A percentile compares a stretch with the other conserved stretches of the same genome.
These are phyloP conservation scores for Trichoderma endophyticum DNA, from an alignment of 2,329 filamentous ascomycete genomes.

Conservation along the genomic window DNA sequence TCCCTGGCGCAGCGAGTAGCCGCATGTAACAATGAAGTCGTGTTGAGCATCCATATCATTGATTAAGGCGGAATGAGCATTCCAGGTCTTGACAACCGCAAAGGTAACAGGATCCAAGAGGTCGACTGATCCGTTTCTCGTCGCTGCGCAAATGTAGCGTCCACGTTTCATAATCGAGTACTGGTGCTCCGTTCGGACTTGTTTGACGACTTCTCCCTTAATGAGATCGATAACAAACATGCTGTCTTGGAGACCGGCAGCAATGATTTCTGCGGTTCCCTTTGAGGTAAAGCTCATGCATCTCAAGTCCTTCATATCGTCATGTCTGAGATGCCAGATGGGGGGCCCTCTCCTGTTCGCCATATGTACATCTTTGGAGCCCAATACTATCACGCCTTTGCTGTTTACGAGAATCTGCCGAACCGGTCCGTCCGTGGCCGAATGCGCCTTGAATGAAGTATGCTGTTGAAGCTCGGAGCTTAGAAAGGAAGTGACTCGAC, in stretches of 20 bases:
- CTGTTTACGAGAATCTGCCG: constrained; percentile 90
- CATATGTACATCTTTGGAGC: constrained; percentile 81
- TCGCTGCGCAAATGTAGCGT: constrained; percentile 89
- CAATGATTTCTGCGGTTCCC: constrained; percentile 76
- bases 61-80: constrained; percentile 81
- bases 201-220: constrained; percentile 69
- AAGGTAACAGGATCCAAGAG: constrained; percentile 79
- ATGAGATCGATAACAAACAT: constrained; percentile 75
- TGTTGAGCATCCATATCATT: constrained; percentile 97
- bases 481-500: constrained; percentile 84
- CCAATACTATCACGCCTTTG: constrained; percentile 82
- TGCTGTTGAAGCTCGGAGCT: constrained; percentile 82
- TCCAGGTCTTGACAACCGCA: constrained; percentile 79
- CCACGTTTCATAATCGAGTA: constrained; percentile 92
- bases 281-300: constrained; percentile 97
- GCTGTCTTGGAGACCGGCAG: constrained; percentile 78
- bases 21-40: constrained; percentile 93
- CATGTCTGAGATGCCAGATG: constrained; percentile 80
- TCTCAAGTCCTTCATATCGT: constrained; percentile 78
- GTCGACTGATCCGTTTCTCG: constrained; percentile 76
- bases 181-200: constrained; percentile 67
- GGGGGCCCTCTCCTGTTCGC: constrained; percentile 76
- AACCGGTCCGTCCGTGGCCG: constrained; percentile 69
- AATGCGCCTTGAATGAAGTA: constrained; percentile 83
- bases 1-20: constrained; percentile 77